Base-by-base conservation (phyloP, 345 rosid species). In the Firmiana major region DNA sequence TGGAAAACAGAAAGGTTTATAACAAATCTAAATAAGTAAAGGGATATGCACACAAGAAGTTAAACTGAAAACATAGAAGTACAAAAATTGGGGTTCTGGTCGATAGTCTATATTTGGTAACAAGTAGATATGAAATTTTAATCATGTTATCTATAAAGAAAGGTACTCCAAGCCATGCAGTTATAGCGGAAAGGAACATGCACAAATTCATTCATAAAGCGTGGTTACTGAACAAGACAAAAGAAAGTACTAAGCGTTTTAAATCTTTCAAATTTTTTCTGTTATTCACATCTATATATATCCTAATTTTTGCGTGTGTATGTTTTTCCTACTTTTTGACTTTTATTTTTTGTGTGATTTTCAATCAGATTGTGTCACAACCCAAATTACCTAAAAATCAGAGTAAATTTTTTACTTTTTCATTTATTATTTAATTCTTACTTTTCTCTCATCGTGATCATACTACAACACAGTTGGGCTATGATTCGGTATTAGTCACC, bases 201-300 rank as follows among this genome's bases (percentile, higher is more conserved):
- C 63, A 5, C 46, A 71, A 21, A 26, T 48, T 77, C 76, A 81
- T 72, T 77, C 62, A 22, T 36, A 75, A 63, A 77, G 81, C 82
- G 55, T 79, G 87, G 68, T 49, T 6, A 22, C 28, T 43, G 26
- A 65, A 43, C 77, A 63, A 28, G 72, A 79, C 55, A 77, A 77
- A 48, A 15, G 1, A 65, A 63, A 63, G 67, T 31, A 64, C 26
- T 0, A 46, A 43, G 11, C 31, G 5, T 10, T 42, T 66, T 34
- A 13, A 68, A 68, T 68, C n/a, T 22, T 13, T 45, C 57, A 24
- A 15, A 13, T 45, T 45, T 46, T 55, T 22, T 45, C 55, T 38
- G 73, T 46, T 54, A 21, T 66, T 15, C 34, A 31, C 3, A 3
- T 31, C 34, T 31, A 1, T 0, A 31, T 31, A 31, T 31, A 31